phyloP scores from a whole-genome alignment of 305 asterid species.

The Rubia tinctorum region DNA sequence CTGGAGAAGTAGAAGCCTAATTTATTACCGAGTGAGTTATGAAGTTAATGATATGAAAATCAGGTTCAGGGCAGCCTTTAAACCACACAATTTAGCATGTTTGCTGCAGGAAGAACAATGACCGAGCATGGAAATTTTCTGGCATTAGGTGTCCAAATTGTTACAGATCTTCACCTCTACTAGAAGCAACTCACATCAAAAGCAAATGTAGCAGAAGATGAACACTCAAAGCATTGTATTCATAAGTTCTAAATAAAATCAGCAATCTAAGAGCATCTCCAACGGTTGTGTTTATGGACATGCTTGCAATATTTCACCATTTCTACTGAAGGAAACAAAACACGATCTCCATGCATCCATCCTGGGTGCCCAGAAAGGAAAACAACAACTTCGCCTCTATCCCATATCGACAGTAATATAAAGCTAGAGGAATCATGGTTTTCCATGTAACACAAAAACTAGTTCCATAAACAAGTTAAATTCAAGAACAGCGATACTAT shows the following conservation, averaged over 20 bases:
- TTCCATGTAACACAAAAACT: neutral
- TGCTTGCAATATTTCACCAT: neutral
- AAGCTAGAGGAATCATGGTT: constrained; percentile 2
- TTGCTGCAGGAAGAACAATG: no score
- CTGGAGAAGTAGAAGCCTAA: no score
- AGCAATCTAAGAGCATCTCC: neutral
- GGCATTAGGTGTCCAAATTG: no score
- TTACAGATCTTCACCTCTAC: neutral
- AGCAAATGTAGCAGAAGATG: neutral
- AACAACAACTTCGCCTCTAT: neutral
- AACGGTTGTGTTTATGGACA: no score
- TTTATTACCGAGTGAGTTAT: no score
- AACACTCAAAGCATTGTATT: neutral
- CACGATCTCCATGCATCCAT: neutral
- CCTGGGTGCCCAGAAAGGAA: no score
- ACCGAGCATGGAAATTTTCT: no score
- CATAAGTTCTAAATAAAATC: neutral
- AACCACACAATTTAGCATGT: no score
- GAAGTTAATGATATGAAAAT: no score
- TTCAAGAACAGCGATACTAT: neutral
- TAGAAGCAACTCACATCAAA: neutral
- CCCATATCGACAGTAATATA: neutral
- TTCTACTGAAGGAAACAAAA: neutral
- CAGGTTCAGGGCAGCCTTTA: no score
- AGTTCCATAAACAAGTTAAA: neutral